Evolutionary conservation across 2,329 filamentous ascomycete species (phyloP), one percentile per base, ranked within the genome.

Genomic region (Xylariaceae sp.): DNA sequence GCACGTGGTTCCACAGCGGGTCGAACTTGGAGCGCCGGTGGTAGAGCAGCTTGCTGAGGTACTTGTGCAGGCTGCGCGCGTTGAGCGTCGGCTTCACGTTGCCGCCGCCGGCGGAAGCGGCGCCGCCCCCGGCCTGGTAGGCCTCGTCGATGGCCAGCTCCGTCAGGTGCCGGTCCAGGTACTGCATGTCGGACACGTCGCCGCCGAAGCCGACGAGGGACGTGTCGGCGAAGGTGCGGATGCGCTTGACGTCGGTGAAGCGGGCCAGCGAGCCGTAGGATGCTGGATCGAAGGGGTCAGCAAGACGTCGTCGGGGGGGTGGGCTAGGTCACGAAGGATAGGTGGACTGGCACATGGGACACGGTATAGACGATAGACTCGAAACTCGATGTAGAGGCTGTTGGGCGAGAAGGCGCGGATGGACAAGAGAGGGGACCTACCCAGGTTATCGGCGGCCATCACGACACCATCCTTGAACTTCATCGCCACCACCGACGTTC

Each of bases 181-280:
- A 93, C 70, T 98, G 92, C 92, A 98, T 96, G 70, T 98, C 92
- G 45, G 86, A 94, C 51, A 98, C 82, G 68, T 98, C 92, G 60
- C 92, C 92, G 60, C 88, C 87, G 66, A 96, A 94, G 53, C 92
- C 92, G 55, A 98, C 73, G 40, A 96, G 76, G 19, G 87, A 80
- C 45, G 80, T 77, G 46, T 80, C 72, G 64, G 88, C 86, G 64
- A 96, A 96, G 51, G 79, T 75, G 52, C 87, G 87, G 48, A 98
- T 81, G 57, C 92, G 89, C 68, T 95, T 93, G 58, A 96, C 87
- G 61, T 95, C 84, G 53, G 85, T 89, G 74, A 96, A 98, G 57
- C 92, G 87, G 40, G 92, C 90, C 47, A 90, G 84, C 37, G 92
- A 95, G 59, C 92, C 92, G 64, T 98, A 98, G 38, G 92, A 98